A percentile compares a stretch with the other conserved stretches of the same genome.
These are phyloP conservation scores for Cenchrus purpureus DNA, from an alignment of 176 grass and related monocot genomes.

Conservation along the genomic window DNA sequence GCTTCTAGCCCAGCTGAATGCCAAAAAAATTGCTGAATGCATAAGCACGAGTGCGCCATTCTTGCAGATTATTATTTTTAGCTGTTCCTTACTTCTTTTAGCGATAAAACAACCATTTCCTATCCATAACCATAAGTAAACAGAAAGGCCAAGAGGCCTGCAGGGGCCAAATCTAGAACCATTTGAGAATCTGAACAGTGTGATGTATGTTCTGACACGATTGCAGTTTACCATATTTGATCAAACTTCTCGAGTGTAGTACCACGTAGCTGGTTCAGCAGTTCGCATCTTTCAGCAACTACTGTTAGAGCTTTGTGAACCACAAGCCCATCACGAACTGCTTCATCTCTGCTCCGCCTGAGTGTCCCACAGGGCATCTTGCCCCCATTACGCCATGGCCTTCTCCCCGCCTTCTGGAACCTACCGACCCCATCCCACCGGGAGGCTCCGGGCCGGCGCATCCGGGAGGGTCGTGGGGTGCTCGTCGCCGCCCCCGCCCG, in stretches of 20 bases:
- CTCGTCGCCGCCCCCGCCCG: conserved; percentile 7
- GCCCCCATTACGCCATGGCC: conserved; percentile 14
- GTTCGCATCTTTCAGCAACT: conserved; percentile 65
- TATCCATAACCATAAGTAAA: neutral
- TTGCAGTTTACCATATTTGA: conserved; percentile 4
- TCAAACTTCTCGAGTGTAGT: neutral
- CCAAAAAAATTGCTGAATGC: neutral
- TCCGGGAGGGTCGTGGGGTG: neutral
- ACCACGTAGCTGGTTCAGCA: conserved; percentile 46
- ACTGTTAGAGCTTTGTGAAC: conserved; percentile 72
- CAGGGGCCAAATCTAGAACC: conserved; percentile 1
- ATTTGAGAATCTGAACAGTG: neutral
- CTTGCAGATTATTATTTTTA: neutral
- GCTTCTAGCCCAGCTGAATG: neutral
- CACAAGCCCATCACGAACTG: conserved; percentile 48
- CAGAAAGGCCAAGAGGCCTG: neutral
- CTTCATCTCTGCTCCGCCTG: conserved; percentile 42
- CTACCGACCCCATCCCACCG: neutral
- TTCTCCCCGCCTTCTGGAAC: conserved; percentile 20
- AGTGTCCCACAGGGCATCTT: too few species aligned
- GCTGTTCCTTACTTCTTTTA: neutral
- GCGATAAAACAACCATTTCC: neutral
- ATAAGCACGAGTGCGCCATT: neutral
- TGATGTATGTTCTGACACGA: neutral
- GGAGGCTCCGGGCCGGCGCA: neutral